These are phyloP conservation scores for Lathyrus sativus DNA, from an alignment of 306 rosid species.

Conservation along the genomic window DNA sequence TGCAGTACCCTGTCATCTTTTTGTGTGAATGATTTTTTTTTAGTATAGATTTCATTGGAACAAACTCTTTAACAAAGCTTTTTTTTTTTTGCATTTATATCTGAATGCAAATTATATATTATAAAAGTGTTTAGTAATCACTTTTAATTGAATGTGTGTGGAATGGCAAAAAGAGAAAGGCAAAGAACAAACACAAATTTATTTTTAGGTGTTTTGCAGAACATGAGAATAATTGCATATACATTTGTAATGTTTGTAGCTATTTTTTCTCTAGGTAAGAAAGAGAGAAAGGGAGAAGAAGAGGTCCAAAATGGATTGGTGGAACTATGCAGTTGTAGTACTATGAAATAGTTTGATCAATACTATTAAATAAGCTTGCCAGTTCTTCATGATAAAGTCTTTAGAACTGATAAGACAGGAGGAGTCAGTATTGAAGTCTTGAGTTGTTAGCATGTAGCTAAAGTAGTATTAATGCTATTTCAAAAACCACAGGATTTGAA, in stretches of 20 bases:
- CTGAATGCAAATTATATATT: background rate
- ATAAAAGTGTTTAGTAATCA: background rate
- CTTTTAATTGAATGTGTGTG: background rate
- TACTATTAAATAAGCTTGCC: background rate
- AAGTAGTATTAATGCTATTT: constrained; percentile 6
- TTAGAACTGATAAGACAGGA: background rate
- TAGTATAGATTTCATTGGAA: background rate
- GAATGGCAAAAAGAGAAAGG: background rate
- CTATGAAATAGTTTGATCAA: background rate
- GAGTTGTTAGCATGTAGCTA: constrained; percentile 7
- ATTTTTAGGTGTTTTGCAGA: constrained; percentile 4
- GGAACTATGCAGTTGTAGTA: background rate
- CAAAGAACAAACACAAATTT: background rate
- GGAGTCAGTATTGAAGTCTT: constrained; percentile 12
- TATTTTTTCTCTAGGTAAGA: constrained; percentile 2
- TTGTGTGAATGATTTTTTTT: background rate
- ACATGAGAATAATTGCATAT: background rate
- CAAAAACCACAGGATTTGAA: background rate
- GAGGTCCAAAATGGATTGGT: background rate
- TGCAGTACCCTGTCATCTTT: too few relatives aligned
- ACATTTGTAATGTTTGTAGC: background rate
- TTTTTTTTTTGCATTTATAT: background rate
- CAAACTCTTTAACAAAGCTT: background rate
- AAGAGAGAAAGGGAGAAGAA: constrained; percentile 9
- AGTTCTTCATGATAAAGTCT: background rate